Conservation (phyloP, 177 flowering plant genomes). For the Vitis hybrid region DNA sequence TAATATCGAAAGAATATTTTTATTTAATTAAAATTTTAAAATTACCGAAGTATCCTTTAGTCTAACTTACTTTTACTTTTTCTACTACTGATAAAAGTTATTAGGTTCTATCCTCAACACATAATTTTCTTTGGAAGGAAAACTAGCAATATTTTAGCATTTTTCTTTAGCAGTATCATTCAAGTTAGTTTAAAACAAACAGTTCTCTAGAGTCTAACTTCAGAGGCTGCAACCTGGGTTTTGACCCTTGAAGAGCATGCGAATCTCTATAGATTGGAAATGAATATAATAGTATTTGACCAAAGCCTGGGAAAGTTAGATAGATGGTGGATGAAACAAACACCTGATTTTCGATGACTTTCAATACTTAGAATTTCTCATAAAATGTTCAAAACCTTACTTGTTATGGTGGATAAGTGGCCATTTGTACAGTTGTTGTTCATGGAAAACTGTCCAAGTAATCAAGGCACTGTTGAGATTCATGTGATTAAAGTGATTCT, state of each 20-base stretch:
- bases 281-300: slow-evolving; percentile 26
- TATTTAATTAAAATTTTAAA: too few relatives aligned
- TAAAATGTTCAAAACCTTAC: not conserved
- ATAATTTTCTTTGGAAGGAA: too few relatives aligned
- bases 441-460: too few relatives aligned
- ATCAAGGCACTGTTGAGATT: not conserved
- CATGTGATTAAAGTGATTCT: not conserved
- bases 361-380: slow-evolving; percentile 11
- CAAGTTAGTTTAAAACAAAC: too few relatives aligned
- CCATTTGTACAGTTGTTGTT: slow-evolving; percentile 4
- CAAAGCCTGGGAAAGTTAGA: slow-evolving; percentile 15
- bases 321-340: slow-evolving; percentile 26
- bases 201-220: not conserved
- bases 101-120: too few relatives aligned
- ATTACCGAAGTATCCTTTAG: too few relatives aligned
- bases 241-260: not conserved
- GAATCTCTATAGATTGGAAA: not conserved
- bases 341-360: slow-evolving; percentile 25
- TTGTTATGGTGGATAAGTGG: not conserved
- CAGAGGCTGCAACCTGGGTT: not conserved
- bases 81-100: too few relatives aligned
- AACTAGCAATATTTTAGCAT: too few relatives aligned
- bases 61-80: too few relatives aligned
- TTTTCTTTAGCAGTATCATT: not conserved
- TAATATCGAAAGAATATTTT: too few relatives aligned